Percentiles rank a stretch among this genome's conserved stretches.
Evolutionary conservation across 805 yeast species (phyloP).

Genomic region (Candida succiphila): DNA sequence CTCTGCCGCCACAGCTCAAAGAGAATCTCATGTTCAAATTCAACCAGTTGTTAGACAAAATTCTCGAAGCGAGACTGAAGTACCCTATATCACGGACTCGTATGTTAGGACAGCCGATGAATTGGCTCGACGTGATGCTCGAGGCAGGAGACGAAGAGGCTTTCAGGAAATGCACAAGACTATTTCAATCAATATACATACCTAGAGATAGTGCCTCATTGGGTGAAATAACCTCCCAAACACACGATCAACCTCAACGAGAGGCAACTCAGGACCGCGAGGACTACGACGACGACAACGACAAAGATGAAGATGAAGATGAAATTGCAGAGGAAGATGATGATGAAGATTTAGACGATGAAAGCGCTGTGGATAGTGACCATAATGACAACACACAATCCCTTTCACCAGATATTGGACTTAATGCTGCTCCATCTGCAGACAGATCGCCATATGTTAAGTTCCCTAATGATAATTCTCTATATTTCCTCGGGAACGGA

Average conservation of each 20-base stretch:
- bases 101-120: not conserved
- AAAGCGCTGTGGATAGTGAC: not conserved
- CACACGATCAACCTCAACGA: no score
- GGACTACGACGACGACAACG: no score
- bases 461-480: no score
- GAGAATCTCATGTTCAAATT: slow-evolving; percentile 8
- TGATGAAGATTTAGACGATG: not conserved
- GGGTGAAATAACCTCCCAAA: not conserved
- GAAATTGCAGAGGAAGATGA: not conserved
- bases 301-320: no score
- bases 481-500: no score
- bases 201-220: not conserved
- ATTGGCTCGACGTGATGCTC: slow-evolving; percentile 8
- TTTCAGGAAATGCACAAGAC: slow-evolving; percentile 2
- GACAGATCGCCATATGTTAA: no score
- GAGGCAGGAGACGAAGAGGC: slow-evolving; percentile 2
- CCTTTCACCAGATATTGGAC: no score
- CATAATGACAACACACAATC: not conserved
- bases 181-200: not conserved
- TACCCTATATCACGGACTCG: not conserved
- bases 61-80: slow-evolving; percentile 4
- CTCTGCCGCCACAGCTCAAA: slow-evolving; percentile 7
- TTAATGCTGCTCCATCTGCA: no score
- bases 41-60: slow-evolving; percentile 11
- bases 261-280: no score